Conservation (phyloP, 73 alveolate species). For the Paramecium sonneborni region DNA sequence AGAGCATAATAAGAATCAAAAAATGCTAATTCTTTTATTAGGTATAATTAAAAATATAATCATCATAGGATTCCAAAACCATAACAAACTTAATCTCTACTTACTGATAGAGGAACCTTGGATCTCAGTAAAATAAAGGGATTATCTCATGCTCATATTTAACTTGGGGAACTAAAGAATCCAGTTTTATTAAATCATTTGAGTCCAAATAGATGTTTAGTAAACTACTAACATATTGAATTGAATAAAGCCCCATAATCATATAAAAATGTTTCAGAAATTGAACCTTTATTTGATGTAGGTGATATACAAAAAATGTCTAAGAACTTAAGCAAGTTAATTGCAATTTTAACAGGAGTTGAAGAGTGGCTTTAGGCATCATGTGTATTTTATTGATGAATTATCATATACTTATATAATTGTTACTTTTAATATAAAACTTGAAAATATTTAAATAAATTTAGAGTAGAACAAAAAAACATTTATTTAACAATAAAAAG, state of each 20-base stretch:
- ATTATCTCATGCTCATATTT: not conserved
- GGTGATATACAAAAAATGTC: not conserved
- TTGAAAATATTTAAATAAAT: too few species aligned
- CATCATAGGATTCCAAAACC: not conserved
- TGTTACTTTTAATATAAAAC: too few species aligned
- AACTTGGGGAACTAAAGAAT: slow-evolving; percentile 27
- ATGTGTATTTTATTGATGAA: not conserved
- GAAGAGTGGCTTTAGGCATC: not conserved
- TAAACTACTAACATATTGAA: slow-evolving; percentile 24
- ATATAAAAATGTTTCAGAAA: not conserved
- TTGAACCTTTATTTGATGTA: slow-evolving; percentile 19
- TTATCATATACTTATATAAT: not conserved
- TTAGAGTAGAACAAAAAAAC: too few species aligned
- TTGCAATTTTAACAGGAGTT: not conserved
- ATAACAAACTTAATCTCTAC: not conserved
- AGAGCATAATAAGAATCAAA: not conserved
- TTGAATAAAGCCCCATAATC: slow-evolving; percentile 22
- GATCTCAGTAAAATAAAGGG: slow-evolving; percentile 10
- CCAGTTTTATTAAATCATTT: slow-evolving; percentile 34
- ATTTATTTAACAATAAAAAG: not conserved
- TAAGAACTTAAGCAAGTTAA: not conserved
- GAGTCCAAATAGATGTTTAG: slow-evolving; percentile 46
- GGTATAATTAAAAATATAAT: not conserved
- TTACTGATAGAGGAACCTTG: not conserved
- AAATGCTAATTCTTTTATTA: slow-evolving; percentile 17